Base-by-base conservation (phyloP, 768 basidiomycete species). In the Rhizopogon vulgaris region DNA sequence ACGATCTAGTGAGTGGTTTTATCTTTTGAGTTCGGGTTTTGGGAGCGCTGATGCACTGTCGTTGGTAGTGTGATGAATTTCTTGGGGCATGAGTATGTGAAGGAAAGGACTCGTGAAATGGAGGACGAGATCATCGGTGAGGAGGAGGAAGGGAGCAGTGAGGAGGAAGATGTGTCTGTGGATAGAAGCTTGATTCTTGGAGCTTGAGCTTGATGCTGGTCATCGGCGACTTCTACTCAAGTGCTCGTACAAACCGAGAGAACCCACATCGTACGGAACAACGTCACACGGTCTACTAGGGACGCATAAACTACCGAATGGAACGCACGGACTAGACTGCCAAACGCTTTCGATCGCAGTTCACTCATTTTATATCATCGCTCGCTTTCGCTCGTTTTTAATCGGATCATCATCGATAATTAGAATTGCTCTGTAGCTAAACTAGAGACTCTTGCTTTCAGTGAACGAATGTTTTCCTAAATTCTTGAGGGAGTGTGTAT, bases 1-100 rank as follows among this genome's bases (percentile, higher is more conserved):
- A 90, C 88, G 3, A 93, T 93, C 59, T 93, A 93, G 90, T 93
- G 56, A 71, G 89, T 74, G 12, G n/a, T 56, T 32, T 51, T 46
- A 3, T 38, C 48, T 36, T 36, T 25, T 18, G 28, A 28, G 18
- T 38, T 48, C 15, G 30, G 40, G 39, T 8, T 30, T 30, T 30
- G 28, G 28, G 12, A 24, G 36, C 50, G 24, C 51, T 65, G 58
- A 65, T 51, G 34, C 39, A 10, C 3, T 30, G 32, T 42, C 6
- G 24, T 56, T 36, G 38, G 28, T 51, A 81, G 80, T 59, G 78
- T 84, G 34, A 79, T 83, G 81, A 79, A 72, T 56, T 82, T 84
- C 54, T 77, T 82, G 52, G 81, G 81, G 12, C 76, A 83, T 58
- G 73, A 71, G 48, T 83, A 83, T 58, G 68, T 70, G 52, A 77